These are phyloP conservation scores for Dujonia santamariae DNA, from an alignment of 1,139 yeast species.

Conservation along the genomic window DNA sequence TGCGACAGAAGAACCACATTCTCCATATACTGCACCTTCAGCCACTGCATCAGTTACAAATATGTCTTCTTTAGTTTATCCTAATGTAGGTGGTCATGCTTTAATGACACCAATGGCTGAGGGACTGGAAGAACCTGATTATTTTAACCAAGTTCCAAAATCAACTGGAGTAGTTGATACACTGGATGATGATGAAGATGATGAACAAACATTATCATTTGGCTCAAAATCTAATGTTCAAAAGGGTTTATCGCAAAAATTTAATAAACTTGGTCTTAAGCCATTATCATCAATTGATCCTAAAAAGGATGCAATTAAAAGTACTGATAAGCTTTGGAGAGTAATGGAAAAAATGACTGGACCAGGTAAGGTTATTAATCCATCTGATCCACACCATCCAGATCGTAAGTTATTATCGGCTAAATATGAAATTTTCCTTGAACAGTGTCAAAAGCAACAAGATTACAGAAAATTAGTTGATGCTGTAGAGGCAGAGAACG, in stretches of 20 bases:
- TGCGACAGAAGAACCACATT: conserved; percentile 38
- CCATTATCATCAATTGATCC: conserved; percentile 29
- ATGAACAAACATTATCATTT: conserved; percentile 52
- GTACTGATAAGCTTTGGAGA: conserved; percentile 67
- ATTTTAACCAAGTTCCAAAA: conserved; percentile 34
- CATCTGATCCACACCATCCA: conserved; percentile 53
- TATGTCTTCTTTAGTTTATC: conserved; percentile 50
- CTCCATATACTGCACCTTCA: conserved; percentile 75
- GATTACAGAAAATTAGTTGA: conserved; percentile 72
- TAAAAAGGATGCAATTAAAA: conserved; percentile 13
- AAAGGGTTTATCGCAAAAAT: conserved; percentile 43
- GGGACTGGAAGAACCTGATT: conserved; percentile 42
- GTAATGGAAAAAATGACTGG: conserved; percentile 85
- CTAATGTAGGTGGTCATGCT: conserved; percentile 22
- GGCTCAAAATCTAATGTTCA: conserved; percentile 54
- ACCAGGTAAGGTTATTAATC: conserved; percentile 73
- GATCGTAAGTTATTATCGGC: conserved; percentile 70
- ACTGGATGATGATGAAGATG: conserved; percentile 41
- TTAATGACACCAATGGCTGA: conserved; percentile 49
- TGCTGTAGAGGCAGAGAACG: conserved; percentile 41
- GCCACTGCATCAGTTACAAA: conserved; percentile 63
- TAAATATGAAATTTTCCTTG: conserved; percentile 81
- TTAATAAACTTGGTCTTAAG: conserved; percentile 34
- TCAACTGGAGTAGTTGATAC: conserved; percentile 14
- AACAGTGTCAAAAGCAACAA: conserved; percentile 80